These are phyloP conservation scores for Tetracladium setigerum DNA, from an alignment of 495 filamentous ascomycete genomes.

Conservation along the genomic window DNA sequence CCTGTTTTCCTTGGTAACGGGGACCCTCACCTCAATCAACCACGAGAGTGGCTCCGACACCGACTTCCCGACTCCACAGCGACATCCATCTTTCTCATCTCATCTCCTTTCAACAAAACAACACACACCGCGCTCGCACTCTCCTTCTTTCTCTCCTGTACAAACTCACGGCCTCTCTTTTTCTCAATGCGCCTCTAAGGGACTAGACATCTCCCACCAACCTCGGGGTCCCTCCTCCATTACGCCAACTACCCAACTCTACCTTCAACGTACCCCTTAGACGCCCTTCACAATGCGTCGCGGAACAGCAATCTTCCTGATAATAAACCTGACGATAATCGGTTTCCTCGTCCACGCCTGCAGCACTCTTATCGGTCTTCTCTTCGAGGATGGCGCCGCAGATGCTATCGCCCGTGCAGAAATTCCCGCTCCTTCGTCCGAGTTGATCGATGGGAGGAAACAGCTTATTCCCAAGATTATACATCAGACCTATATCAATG, in stretches of 20 bases:
- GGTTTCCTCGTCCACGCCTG: constrained; percentile 53
- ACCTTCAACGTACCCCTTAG: background rate
- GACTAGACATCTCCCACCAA: background rate
- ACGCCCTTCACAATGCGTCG: constrained; percentile 47
- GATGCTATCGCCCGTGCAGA: constrained; percentile 59
- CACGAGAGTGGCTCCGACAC: too few relatives aligned
- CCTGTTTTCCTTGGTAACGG: too few relatives aligned
- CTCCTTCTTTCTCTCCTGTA: too few relatives aligned
- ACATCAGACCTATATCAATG: constrained; percentile 64
- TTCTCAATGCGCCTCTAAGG: constrained; percentile 4
- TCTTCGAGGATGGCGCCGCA: constrained; percentile 58
- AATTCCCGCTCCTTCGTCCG: constrained; percentile 56
- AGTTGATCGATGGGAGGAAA: constrained; percentile 27
- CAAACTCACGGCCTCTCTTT: too few relatives aligned
- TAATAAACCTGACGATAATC: constrained; percentile 53
- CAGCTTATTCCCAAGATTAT: constrained; percentile 78
- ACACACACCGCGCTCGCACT: too few relatives aligned
- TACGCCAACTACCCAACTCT: background rate
- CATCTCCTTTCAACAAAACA: too few relatives aligned
- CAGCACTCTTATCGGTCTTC: constrained; percentile 54
- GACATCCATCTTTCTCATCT: too few relatives aligned
- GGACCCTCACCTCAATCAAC: too few relatives aligned
- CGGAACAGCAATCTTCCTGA: constrained; percentile 54
- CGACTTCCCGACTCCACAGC: too few relatives aligned
- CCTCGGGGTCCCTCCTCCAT: background rate